phyloP scores from a whole-genome alignment of 768 basidiomycete species.

The Lactarius hatsudake region DNA sequence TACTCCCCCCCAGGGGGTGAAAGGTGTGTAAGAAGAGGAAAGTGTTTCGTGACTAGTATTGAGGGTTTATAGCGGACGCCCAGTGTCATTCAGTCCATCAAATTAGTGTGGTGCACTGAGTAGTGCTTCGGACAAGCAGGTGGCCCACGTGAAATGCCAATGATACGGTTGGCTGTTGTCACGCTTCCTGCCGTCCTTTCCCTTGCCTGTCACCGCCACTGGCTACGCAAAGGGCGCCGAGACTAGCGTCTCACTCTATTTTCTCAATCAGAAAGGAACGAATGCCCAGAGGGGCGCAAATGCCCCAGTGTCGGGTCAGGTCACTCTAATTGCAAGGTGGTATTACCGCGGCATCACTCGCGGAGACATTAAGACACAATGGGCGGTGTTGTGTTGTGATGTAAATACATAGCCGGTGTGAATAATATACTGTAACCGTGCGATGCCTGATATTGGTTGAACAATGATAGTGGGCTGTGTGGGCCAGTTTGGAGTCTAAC shows the following conservation, averaged over 20 bases:
- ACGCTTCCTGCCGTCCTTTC: not conserved
- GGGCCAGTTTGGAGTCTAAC: conserved; percentile 52
- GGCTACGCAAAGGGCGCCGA: not conserved
- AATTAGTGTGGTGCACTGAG: not conserved
- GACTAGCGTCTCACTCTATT: not conserved
- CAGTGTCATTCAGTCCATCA: not conserved
- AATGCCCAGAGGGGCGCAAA: not conserved
- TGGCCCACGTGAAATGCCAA: no score
- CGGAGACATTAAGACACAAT: not conserved
- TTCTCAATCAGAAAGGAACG: not conserved
- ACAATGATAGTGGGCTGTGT: conserved; percentile 38
- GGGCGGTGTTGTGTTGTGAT: not conserved
- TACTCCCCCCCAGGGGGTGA: not conserved
- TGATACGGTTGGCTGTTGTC: no score
- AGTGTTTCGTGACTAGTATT: not conserved
- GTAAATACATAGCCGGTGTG: conserved; percentile 30
- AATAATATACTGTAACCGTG: not conserved
- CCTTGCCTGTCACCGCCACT: not conserved
- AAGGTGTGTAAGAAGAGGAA: not conserved
- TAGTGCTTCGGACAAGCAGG: not conserved
- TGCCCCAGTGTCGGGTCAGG: not conserved
- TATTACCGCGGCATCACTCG: not conserved
- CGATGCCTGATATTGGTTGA: conserved; percentile 57
- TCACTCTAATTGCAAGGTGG: not conserved
- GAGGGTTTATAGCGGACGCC: not conserved